These are phyloP conservation scores for Dioszegia crocea DNA, from an alignment of 768 basidiomycete genomes.

Conservation along the genomic window DNA sequence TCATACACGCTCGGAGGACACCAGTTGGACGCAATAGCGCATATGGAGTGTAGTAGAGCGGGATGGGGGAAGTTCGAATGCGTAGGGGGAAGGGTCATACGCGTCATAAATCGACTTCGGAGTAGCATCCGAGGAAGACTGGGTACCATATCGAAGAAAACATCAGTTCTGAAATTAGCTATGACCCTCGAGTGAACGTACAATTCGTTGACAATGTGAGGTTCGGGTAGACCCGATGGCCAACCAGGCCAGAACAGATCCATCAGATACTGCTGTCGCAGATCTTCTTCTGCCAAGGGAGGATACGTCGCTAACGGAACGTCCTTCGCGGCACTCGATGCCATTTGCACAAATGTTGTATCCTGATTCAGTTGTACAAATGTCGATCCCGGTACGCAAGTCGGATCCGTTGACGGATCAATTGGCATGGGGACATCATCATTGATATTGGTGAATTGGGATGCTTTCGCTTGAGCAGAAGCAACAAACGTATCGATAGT, in stretches of 20 bases:
- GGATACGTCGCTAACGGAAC: no score
- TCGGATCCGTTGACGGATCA: not conserved
- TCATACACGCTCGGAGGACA: conserved; percentile 24
- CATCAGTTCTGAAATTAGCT: conserved; percentile 59
- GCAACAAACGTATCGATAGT: conserved; percentile 16
- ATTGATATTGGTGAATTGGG: not conserved
- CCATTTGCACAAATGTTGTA: no score
- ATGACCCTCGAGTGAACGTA: conserved; percentile 6
- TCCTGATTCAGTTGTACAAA: no score
- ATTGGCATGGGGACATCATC: not conserved
- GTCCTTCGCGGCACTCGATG: no score
- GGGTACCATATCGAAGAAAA: conserved; percentile 75
- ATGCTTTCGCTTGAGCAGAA: not conserved
- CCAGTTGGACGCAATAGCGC: conserved; percentile 63
- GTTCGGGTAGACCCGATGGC: conserved; percentile 39
- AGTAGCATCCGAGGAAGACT: conserved; percentile 70
- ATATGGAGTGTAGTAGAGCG: conserved; percentile 74
- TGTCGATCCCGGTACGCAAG: not conserved
- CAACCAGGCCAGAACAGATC: conserved; percentile 47
- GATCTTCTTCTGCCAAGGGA: conserved; percentile 16
- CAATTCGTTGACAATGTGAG: conserved; percentile 43
- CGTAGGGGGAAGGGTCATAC: conserved; percentile 63
- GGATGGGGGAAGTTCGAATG: conserved; percentile 71
- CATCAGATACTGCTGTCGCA: conserved; percentile 40
- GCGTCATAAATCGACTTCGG: conserved; percentile 62